phyloP scores from a whole-genome alignment of 805 yeast genomes.

The Yarrowia yakushimensis region DNA sequence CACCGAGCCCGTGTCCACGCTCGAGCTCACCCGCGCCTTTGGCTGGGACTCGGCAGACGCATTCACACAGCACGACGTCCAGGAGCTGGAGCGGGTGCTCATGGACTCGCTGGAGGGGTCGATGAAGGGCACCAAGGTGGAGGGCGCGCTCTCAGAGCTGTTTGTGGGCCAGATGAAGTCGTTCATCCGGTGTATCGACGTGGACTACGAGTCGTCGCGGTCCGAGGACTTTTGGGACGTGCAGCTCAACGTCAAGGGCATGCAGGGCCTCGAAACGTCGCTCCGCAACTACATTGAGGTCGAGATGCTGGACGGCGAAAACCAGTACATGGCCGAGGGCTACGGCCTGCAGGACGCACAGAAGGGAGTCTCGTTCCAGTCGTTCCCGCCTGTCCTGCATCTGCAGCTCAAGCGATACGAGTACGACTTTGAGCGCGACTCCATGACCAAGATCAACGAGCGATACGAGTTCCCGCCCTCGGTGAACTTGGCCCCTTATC shows the following conservation, averaged over 20 bases:
- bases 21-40: slow-evolving; percentile 83
- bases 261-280: slow-evolving; percentile 66
- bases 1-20: slow-evolving; percentile 72
- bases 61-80: slow-evolving; percentile 97
- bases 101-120: slow-evolving; percentile 91
- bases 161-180: slow-evolving; percentile 98
- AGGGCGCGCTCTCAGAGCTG: slow-evolving; percentile 67
- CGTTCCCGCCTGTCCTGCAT: slow-evolving; percentile 89
- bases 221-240: slow-evolving; percentile 98
- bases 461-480: slow-evolving; percentile 82
- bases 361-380: slow-evolving; percentile 89
- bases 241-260: slow-evolving; percentile 86
- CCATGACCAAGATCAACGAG: slow-evolving; percentile 86
- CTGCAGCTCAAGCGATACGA: slow-evolving; percentile 92
- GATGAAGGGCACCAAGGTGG: slow-evolving; percentile 85
- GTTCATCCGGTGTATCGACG: slow-evolving; percentile 86
- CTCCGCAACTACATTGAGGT: slow-evolving; percentile 84
- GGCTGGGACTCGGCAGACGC: slow-evolving; percentile 98
- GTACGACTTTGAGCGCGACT: slow-evolving; percentile 85
- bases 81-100: slow-evolving; percentile 87
- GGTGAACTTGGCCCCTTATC: slow-evolving; percentile 74
- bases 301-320: slow-evolving; percentile 89
- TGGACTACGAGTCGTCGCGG: slow-evolving; percentile 87
- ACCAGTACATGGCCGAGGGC: slow-evolving; percentile 89
- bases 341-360: slow-evolving; percentile 92